Base-by-base conservation (phyloP, 352 stramenopile species). In the Globisporangium megalacanthum region DNA sequence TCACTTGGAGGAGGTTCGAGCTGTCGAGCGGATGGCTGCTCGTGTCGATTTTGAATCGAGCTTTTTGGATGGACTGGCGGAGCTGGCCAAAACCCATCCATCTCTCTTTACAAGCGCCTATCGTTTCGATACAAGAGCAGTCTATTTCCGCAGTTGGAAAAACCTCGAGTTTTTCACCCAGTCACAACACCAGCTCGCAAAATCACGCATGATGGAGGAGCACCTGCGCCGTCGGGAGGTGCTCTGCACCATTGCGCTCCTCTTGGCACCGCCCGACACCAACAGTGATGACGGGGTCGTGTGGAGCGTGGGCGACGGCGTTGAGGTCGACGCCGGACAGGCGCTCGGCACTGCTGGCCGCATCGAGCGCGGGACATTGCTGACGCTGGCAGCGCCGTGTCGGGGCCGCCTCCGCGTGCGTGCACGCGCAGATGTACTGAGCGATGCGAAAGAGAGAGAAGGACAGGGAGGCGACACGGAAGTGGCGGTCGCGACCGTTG, bases 311-410 rank as follows among this genome's bases (percentile, higher is more conserved):
- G 49, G 51, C 48, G 66, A 81, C 44, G 72, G 75, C n/a, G 60
- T 68, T 1, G 52, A 72, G 11, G 81, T 92, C 53, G 74, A 89
- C 36, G 62, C 69, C 9, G 79, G 80, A 9, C 77, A 92, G 61
- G 61, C 73, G 35, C 56, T 91, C 41, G 77, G 72, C 31, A 77
- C 71, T 5, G 65, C 70, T 13, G 79, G 80, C 31, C 65, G 68
- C 33, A 71, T 92, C 50, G 79, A 89, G 65, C 66, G 65, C 22
- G 83, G 81, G 22, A 90, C 69, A 33, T 70, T 83, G 41, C 66
- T 73, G 62, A 70, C 64, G 13, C 58, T 93, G 14, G 49, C 72
- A 42, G 61, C 94, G n/a, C 91, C 86, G 62, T 98, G 98, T 41
- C 89, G 87, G 9, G 97, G 97, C 25, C 92, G 86, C 58, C 92